These are phyloP conservation scores for Westerdykella ornata DNA, from an alignment of 2,329 filamentous ascomycete genomes.

Conservation along the genomic window DNA sequence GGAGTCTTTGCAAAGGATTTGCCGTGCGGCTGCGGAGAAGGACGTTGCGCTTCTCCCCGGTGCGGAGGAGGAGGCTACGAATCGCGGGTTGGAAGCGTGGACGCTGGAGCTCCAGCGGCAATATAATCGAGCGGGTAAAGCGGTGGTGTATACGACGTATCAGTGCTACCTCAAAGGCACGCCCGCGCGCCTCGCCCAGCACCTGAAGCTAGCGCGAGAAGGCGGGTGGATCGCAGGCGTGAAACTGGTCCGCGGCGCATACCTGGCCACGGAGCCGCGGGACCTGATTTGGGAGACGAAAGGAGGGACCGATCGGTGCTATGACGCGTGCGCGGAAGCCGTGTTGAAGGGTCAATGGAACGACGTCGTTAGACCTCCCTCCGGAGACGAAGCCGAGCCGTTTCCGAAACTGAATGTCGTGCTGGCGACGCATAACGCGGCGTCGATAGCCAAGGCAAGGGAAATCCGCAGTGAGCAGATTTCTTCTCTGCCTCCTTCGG, in stretches of 20 bases:
- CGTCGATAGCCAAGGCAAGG: slow-evolving; percentile 55
- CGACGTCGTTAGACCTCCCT: slow-evolving; percentile 43
- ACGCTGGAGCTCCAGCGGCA: slow-evolving; percentile 67
- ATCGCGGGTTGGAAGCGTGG: slow-evolving; percentile 75
- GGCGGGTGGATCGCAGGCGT: slow-evolving; percentile 49
- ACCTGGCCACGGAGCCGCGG: slow-evolving; percentile 47
- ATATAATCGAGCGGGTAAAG: slow-evolving; percentile 56
- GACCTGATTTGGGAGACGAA: slow-evolving; percentile 50
- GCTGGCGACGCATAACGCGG: slow-evolving; percentile 75
- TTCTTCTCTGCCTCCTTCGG: slow-evolving; percentile 24
- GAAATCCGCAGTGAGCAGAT: slow-evolving; percentile 44
- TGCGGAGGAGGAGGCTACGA: slow-evolving; percentile 74
- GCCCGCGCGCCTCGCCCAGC: slow-evolving; percentile 37
- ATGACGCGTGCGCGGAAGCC: slow-evolving; percentile 63
- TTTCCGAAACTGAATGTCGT: slow-evolving; percentile 53
- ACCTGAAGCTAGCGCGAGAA: slow-evolving; percentile 43
- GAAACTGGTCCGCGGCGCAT: slow-evolving; percentile 54
- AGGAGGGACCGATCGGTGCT: slow-evolving; percentile 53
- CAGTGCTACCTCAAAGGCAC: slow-evolving; percentile 52
- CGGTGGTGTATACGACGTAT: slow-evolving; percentile 65
- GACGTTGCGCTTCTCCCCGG: slow-evolving; percentile 74
- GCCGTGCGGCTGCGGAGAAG: slow-evolving; percentile 61
- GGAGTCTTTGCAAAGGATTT: slow-evolving; percentile 66
- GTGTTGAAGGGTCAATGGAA: slow-evolving; percentile 61
- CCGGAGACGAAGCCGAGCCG: slow-evolving; percentile 14